phyloP scores from a whole-genome alignment of 1,284 basidiomycete genomes.

The Mycosarcoma mackinlayi region DNA sequence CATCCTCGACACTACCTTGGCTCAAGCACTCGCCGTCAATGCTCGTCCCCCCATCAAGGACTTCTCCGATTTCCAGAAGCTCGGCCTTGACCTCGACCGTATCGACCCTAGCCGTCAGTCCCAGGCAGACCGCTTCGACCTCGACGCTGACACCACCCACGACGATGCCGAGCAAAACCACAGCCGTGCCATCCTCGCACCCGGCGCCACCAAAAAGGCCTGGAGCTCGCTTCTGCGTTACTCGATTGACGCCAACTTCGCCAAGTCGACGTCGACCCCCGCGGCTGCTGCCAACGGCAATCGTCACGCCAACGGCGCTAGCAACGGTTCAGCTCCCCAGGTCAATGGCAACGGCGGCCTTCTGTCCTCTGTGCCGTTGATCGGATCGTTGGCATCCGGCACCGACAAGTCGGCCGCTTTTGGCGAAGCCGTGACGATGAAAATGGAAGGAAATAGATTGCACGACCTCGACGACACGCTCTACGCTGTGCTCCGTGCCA shows the following conservation, averaged over 20 bases:
- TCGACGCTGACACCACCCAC: conserved; percentile 24
- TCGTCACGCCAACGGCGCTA: conserved; percentile 10
- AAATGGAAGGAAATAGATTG: conserved; percentile 5
- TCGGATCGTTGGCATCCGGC: conserved; percentile 18
- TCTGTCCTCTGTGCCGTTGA: conserved; percentile 43
- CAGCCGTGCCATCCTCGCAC: conserved; percentile 27
- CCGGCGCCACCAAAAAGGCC: conserved; percentile 73
- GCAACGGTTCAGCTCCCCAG: conserved; percentile 10
- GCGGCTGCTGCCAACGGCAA: conserved; percentile 17
- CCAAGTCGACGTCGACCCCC: conserved; percentile 5
- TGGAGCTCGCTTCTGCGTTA: conserved; percentile 77
- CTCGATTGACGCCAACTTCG: conserved; percentile 27
- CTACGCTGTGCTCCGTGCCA: conserved; percentile 52
- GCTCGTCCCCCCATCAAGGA: conserved; percentile 46
- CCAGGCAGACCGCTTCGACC: conserved; percentile 55
- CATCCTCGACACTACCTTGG: conserved; percentile 82
- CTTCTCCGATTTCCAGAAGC: conserved; percentile 48
- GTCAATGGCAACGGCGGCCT: conserved; percentile 18
- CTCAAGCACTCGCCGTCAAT: conserved; percentile 77
- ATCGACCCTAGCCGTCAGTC: conserved; percentile 46
- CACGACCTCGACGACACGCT: conserved; percentile 66
- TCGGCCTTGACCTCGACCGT: conserved; percentile 42
- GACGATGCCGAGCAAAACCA: conserved; percentile 16
- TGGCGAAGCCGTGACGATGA: conserved; percentile 67
- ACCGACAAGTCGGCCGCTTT: conserved; percentile 44